These are phyloP conservation scores for Phytopythium litorale DNA, from an alignment of 352 stramenopile genomes.

Conservation along the genomic window DNA sequence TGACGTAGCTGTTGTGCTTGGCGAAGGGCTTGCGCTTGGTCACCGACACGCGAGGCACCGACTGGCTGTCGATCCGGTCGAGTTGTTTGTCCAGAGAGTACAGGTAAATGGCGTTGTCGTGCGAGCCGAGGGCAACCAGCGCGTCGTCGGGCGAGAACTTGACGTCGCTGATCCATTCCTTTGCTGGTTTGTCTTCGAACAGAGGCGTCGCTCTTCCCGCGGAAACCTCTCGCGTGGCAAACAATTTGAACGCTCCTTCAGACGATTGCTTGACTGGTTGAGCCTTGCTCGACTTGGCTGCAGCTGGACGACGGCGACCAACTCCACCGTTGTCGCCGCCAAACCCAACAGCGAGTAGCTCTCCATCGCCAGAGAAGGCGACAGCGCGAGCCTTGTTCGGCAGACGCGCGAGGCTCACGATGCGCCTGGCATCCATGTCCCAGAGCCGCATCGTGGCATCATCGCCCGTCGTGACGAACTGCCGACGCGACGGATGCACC, in stretches of 20 bases:
- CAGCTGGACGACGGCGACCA: slow-evolving; percentile 23
- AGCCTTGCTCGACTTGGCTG: neutral
- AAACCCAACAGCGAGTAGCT: slow-evolving; percentile 80
- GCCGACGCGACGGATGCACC: slow-evolving; percentile 51
- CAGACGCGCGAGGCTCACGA: slow-evolving; percentile 33
- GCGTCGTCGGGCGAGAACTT: slow-evolving; percentile 62
- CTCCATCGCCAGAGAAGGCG: slow-evolving; percentile 83
- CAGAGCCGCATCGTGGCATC: slow-evolving; percentile 82
- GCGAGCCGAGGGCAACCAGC: slow-evolving; percentile 55
- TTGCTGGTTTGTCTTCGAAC: slow-evolving; percentile 59
- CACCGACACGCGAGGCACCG: slow-evolving; percentile 10
- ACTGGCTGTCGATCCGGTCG: neutral
- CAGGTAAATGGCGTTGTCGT: slow-evolving; percentile 73
- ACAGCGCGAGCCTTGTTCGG: slow-evolving; percentile 64
- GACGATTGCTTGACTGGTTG: slow-evolving; percentile 25
- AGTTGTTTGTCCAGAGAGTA: slow-evolving; percentile 31
- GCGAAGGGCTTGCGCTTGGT: slow-evolving; percentile 72
- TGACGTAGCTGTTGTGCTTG: slow-evolving; percentile 82
- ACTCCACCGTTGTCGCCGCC: slow-evolving; percentile 51
- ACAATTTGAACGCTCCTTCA: slow-evolving; percentile 48
- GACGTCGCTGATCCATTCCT: slow-evolving; percentile 78
- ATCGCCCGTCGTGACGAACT: slow-evolving; percentile 76
- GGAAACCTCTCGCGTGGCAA: slow-evolving; percentile 13
- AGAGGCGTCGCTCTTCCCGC: slow-evolving; percentile 8
- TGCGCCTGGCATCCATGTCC: slow-evolving; percentile 60